Evolutionary conservation across 1,284 basidiomycete genomes (phyloP), one percentile per base, ranked within the genome.

Genomic region (Cutaneotrichosporon sp.): DNA sequence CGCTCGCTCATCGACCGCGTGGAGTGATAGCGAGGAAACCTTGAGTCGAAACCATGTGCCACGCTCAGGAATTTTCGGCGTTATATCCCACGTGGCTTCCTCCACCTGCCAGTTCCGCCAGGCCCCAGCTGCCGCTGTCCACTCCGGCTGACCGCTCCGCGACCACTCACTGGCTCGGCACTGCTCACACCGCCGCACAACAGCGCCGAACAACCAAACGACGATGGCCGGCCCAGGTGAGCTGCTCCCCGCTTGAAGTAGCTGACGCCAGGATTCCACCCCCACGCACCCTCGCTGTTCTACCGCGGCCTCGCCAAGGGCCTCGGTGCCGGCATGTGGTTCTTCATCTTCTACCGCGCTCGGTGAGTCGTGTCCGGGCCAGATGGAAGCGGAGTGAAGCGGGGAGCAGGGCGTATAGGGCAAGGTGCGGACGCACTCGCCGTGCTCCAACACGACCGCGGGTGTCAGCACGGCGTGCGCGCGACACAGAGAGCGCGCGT

Each of bases 271-370:
- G 89, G 87, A 65, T 92, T 90, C 68, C 79, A 90, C 73, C 89
- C 89, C 38, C 88, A 90, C 73, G 79, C 90, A 37, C 88, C 89
- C 38, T 84, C 86, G 20, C 79, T 84, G 65, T 81, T 80, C 67
- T 83, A 90, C 76, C 83, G 81, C 58, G 82, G 90, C 71, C 80
- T 92, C 34, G 82, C 87, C 38, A 92, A 91, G 76, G 82, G 83
- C 48, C 79, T 94, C 53, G 91, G 90, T 54, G 90, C 90, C 36
- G 83, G 84, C 39, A 94, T 94, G 90, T 94, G 90, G 90, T 94
- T 94, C 83, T 96, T 92, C 80, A 88, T 94, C 74, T 93, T 94
- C 79, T 94, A 93, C 77, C 84, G 90, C 56, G 85, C 87, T 60
- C 80, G 90, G 90, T 92, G 67, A 73, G 87, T 80, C 15, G 20